Base-by-base conservation (phyloP, 2,329 filamentous ascomycete genomes). In the Myrmaecium sp. region DNA sequence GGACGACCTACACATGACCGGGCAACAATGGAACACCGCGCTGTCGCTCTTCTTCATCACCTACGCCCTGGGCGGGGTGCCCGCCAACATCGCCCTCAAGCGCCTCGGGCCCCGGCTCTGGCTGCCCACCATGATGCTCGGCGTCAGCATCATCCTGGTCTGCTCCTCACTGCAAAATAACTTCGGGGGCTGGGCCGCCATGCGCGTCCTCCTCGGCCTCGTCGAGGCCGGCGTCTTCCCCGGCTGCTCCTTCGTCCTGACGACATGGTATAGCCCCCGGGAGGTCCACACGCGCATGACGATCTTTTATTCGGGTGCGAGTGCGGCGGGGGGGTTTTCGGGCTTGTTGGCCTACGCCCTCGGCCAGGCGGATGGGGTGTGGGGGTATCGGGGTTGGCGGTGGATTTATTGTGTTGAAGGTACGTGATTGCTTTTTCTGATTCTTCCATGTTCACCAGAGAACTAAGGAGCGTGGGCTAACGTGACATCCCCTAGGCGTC, bases 11-110 rank as follows among this genome's bases (percentile, higher is more conserved):
- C 17, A 33, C 3, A 35, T 50, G 28, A 24, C 30, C 10, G 69
- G 66, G 1, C 67, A 72, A 23, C 55, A 74, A 34, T 76, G 76
- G 35, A 55, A 75, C 2, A 66, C 63, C 0, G 66, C 68, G 0
- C 40, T 75, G 22, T 74, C 69, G 1, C 41, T 75, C 0, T 76
- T 73, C 44, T 76, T 76, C 39, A 51, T 54, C 17, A 44, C 47
- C 1, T 57, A 57, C 29, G 47, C 53, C 14, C 32, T 51, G 6
- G 44, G 53, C 29, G 53, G 55, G 30, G 47, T 42, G 2, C 66
- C 66, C 0, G 68, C 63, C 36, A 70, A 70, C 33, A 65, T 70
- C 31, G 47, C 69, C 6, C 54, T 71, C 7, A 69, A 69, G 31
- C 52, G 56, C 1, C 68, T 66, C 0, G 48, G 57, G 21, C 65